Evolutionary conservation across 805 yeast species (phyloP).

Genomic region (Cyberlindnera mrakii): DNA sequence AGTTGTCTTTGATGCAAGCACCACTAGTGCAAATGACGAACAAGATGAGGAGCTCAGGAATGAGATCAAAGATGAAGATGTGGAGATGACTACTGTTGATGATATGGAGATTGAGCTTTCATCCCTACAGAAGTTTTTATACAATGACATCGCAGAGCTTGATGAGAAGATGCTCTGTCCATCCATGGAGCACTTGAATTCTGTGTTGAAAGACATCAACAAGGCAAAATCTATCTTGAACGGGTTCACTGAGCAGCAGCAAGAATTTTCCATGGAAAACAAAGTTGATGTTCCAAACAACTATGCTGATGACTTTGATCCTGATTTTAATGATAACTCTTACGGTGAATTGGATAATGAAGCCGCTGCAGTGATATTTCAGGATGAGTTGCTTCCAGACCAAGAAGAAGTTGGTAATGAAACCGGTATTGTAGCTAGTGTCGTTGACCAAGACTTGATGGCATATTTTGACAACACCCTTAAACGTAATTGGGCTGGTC

Average conservation of each 20-base stretch:
- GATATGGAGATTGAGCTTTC: constrained; percentile 8
- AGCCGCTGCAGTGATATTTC: constrained; percentile 18
- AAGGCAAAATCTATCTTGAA: constrained; percentile 21
- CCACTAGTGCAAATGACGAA: constrained; percentile 11
- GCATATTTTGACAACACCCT: constrained; percentile 76
- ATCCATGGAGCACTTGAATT: constrained; percentile 55
- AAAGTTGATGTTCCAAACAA: constrained; percentile 20
- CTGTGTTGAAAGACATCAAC: constrained; percentile 39
- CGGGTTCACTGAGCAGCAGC: constrained; percentile 16
- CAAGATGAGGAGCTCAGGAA: constrained; percentile 3
- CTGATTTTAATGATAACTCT: constrained; percentile 16
- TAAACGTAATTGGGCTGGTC: constrained; percentile 78
- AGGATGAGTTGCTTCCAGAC: constrained; percentile 13
- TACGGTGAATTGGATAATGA: constrained; percentile 20
- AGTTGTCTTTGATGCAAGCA: constrained; percentile 51
- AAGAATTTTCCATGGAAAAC: constrained; percentile 14
- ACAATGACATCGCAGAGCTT: constrained; percentile 16
- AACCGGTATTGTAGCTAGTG: constrained; percentile 22
- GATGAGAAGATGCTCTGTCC: constrained; percentile 53
- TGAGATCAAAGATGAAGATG: constrained; percentile 25
- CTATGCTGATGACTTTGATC: constrained; percentile 15
- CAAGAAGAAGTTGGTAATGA: constrained; percentile 16
- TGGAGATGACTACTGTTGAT: constrained; percentile 14
- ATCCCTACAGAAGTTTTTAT: constrained; percentile 22
- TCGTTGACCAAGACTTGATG: constrained; percentile 58